Evolutionary conservation across 352 stramenopile species (phyloP).

Genomic region (Globisporangium nodosum): DNA sequence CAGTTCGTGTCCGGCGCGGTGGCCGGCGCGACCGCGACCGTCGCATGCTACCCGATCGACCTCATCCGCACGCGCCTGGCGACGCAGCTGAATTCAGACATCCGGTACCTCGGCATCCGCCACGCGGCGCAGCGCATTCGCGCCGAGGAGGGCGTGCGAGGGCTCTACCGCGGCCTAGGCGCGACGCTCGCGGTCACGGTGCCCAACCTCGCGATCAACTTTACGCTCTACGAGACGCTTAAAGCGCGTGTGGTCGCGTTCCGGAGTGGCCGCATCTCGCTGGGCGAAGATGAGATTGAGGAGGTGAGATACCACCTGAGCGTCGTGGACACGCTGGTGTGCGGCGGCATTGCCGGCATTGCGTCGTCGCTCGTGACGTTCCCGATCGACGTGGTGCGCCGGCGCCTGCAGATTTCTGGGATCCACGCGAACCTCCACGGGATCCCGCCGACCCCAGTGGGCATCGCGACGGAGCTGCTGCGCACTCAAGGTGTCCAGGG

Average conservation of each 20-base stretch:
- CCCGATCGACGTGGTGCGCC: constrained; percentile 92
- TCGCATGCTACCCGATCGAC: constrained; percentile 96
- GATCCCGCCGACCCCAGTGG: constrained; percentile 60
- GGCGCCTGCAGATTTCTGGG: constrained; percentile 93
- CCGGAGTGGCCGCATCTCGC: constrained; percentile 33
- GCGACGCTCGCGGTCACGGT: constrained; percentile 94
- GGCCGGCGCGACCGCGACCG: constrained; percentile 64
- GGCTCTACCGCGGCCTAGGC: constrained; percentile 91
- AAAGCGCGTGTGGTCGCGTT: constrained; percentile 88
- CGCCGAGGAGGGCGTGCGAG: constrained; percentile 78
- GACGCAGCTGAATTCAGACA: constrained; percentile 90
- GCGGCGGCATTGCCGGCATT: constrained; percentile 87
- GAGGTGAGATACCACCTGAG: constrained; percentile 26
- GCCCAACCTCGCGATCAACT: constrained; percentile 95
- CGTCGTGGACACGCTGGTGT: constrained; percentile 88
- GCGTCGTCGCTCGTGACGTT: constrained; percentile 93
- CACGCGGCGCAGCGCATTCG: constrained; percentile 93
- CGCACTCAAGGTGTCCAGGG: constrained; percentile 64
- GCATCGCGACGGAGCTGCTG: constrained; percentile 72
- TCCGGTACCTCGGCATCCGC: constrained; percentile 87
- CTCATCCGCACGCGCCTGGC: constrained; percentile 93
- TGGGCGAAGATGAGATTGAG: constrained; percentile 16
- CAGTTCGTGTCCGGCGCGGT: constrained; percentile 73
- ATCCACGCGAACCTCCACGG: constrained; percentile 66
- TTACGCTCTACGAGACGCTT: constrained; percentile 92